phyloP scores from a whole-genome alignment of 2,329 filamentous ascomycete species.

The Stemphylium vesicarium region DNA sequence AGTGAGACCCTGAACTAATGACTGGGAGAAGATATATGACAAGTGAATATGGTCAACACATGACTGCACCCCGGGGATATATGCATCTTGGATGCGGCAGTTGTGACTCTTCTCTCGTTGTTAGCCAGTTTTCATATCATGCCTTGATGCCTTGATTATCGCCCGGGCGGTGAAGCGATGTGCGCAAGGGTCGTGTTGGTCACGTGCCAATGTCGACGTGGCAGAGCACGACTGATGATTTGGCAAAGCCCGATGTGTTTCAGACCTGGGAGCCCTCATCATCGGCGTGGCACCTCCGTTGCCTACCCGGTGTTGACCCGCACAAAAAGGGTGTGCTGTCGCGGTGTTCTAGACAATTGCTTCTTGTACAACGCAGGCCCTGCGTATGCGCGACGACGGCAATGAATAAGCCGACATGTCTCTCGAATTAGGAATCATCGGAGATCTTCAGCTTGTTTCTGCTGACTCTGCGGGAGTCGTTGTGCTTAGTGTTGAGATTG shows the following conservation, averaged over 20 bases:
- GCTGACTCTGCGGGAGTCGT: neutral
- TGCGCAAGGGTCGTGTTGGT: slow-evolving; percentile 12
- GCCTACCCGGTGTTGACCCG: neutral
- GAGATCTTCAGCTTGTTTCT: neutral
- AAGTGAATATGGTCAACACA: slow-evolving; percentile 5
- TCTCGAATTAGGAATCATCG: neutral
- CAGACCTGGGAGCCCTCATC: neutral
- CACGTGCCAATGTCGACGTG: slow-evolving; percentile 18
- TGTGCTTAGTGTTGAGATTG: neutral
- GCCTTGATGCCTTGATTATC: slow-evolving; percentile 14
- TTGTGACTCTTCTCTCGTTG: neutral
- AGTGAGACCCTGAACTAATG: slow-evolving; percentile 9
- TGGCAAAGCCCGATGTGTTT: neutral
- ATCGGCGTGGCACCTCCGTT: neutral
- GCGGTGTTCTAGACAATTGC: neutral
- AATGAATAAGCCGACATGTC: neutral
- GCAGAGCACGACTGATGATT: slow-evolving; percentile 4
- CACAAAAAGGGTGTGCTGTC: neutral
- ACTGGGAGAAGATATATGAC: neutral
- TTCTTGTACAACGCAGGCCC: neutral
- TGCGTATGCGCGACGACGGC: neutral
- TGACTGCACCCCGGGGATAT: neutral
- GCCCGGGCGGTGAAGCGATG: slow-evolving; percentile 23
- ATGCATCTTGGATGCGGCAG: neutral
- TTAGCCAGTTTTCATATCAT: slow-evolving; percentile 1